phyloP scores from a whole-genome alignment of 2,329 filamentous ascomycete species.

The Cryoendolithus antarcticus region DNA sequence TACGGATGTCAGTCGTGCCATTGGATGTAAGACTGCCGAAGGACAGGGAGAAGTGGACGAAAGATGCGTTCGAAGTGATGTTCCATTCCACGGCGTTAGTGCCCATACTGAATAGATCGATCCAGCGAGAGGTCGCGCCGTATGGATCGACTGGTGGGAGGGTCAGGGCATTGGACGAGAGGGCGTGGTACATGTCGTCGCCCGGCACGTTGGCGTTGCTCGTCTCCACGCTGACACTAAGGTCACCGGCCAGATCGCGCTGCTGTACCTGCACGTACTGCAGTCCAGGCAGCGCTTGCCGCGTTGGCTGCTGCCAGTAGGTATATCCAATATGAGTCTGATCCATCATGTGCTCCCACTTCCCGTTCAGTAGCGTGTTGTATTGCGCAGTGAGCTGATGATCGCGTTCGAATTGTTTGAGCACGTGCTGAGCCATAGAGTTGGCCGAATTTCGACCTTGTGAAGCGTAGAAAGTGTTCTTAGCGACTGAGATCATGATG shows the following conservation, averaged over 20 bases:
- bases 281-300: slow-evolving; percentile 52
- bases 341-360: slow-evolving; percentile 44
- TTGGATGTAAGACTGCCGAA: slow-evolving; percentile 39
- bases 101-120: slow-evolving; percentile 52
- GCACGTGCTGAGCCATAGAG: slow-evolving; percentile 38
- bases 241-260: slow-evolving; percentile 46
- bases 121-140: slow-evolving; percentile 42
- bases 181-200: slow-evolving; percentile 48
- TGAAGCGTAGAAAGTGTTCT: slow-evolving; percentile 42
- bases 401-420: slow-evolving; percentile 43
- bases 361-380: slow-evolving; percentile 46
- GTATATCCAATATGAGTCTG: slow-evolving; percentile 40
- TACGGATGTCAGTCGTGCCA: slow-evolving; percentile 37
- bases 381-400: slow-evolving; percentile 44
- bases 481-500: slow-evolving; percentile 38
- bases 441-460: slow-evolving; percentile 49
- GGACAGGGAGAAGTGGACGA: slow-evolving; percentile 39
- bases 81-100: slow-evolving; percentile 41
- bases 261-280: slow-evolving; percentile 47
- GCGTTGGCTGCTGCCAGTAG: slow-evolving; percentile 59
- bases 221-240: slow-evolving; percentile 53
- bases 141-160: slow-evolving; percentile 48
- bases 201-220: slow-evolving; percentile 56
- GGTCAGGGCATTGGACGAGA: slow-evolving; percentile 41
- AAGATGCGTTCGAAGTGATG: slow-evolving; percentile 34